These are phyloP conservation scores for Blastomyces parvus DNA, from an alignment of 2,329 filamentous ascomycete species.

Conservation along the genomic window DNA sequence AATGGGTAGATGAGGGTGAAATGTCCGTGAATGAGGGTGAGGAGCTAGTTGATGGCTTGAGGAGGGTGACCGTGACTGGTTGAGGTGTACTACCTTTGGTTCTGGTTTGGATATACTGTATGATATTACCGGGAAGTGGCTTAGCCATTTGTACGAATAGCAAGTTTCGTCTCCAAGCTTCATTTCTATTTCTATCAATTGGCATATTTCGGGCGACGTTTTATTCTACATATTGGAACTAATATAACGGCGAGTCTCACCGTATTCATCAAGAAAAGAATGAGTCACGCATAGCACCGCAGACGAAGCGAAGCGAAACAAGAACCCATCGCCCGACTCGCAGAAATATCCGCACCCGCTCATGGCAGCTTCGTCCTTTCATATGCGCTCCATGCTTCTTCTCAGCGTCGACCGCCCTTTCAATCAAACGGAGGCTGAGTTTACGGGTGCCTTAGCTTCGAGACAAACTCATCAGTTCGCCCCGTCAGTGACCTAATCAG, in stretches of 20 bases:
- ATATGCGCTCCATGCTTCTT: background rate
- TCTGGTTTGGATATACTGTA: background rate
- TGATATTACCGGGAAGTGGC: background rate
- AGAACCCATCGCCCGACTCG: background rate
- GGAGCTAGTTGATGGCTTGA: background rate
- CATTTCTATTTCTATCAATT: background rate
- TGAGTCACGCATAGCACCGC: background rate
- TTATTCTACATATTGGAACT: background rate
- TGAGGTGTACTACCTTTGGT: background rate
- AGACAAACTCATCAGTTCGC: background rate
- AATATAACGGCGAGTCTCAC: background rate
- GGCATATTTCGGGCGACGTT: background rate
- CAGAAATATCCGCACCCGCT: background rate
- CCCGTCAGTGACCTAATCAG: background rate
- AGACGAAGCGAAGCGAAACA: background rate
- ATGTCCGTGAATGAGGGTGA: background rate
- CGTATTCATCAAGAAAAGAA: background rate
- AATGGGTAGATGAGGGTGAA: slow-evolving; percentile 14
- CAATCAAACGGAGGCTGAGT: background rate
- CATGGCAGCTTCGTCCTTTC: background rate
- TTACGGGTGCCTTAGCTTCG: background rate
- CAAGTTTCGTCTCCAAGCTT: background rate
- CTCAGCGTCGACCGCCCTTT: background rate
- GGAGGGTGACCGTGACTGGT: background rate
- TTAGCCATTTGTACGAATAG: background rate